phyloP scores from a whole-genome alignment of 495 filamentous ascomycete genomes.

The Pyrenula aspistea region DNA sequence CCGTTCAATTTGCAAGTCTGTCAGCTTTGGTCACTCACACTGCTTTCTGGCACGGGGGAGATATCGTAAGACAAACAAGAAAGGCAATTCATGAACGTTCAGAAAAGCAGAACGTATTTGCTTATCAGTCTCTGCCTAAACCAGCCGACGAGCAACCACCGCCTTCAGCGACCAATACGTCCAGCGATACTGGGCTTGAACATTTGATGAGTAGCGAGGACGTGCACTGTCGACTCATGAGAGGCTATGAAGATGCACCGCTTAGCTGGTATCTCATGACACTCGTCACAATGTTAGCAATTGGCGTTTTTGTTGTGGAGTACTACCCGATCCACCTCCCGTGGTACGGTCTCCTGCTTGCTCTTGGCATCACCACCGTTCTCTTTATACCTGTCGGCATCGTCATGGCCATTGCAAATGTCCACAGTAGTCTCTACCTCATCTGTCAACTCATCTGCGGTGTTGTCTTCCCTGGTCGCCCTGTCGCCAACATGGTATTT shows the following conservation, averaged over 20 bases:
- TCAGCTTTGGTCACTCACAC: conserved; percentile 35
- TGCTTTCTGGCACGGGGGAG: conserved; percentile 16
- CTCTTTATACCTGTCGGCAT: conserved; percentile 73
- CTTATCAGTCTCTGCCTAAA: conserved; percentile 29
- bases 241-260: conserved; percentile 60
- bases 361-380: conserved; percentile 57
- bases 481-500: conserved; percentile 82
- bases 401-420: conserved; percentile 78
- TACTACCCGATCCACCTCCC: conserved; percentile 65
- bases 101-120: conserved; percentile 23
- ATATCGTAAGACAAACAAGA: conserved; percentile 15
- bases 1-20: conserved; percentile 67
- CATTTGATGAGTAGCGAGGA: conserved; percentile 37
- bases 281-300: conserved; percentile 54
- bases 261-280: conserved; percentile 64
- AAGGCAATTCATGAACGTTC: conserved; percentile 12
- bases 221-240: conserved; percentile 67
- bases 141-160: conserved; percentile 13
- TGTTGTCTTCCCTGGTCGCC: conserved; percentile 63
- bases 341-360: conserved; percentile 69
- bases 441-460: conserved; percentile 73
- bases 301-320: conserved; percentile 72
- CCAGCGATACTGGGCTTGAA: conserved; percentile 12
- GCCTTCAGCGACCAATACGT: conserved; percentile 30
- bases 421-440: conserved; percentile 68